A percentile compares a stretch with the other conserved stretches of the same genome.
These are phyloP conservation scores for Monilinia aucupariae DNA, from an alignment of 2,329 filamentous ascomycete species.

Conservation along the genomic window DNA sequence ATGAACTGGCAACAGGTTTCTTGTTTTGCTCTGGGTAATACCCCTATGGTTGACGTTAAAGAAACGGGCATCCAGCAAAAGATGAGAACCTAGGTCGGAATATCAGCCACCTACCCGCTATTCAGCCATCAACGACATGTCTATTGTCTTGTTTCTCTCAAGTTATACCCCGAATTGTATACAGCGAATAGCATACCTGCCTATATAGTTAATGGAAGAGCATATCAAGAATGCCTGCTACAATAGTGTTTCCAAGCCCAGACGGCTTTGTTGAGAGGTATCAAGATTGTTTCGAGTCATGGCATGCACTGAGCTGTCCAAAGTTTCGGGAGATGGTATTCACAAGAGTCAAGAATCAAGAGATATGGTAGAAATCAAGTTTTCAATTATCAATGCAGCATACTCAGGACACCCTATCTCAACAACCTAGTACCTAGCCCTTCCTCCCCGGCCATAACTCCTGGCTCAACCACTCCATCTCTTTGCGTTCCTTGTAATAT, in stretches of 20 bases:
- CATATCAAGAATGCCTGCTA: background rate
- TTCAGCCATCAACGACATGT: background rate
- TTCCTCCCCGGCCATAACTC: too few relatives aligned
- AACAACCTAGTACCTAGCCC: too few relatives aligned
- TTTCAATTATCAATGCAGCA: too few relatives aligned
- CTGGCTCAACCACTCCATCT: background rate
- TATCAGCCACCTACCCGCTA: background rate
- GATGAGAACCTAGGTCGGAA: background rate
- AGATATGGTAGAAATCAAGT: too few relatives aligned
- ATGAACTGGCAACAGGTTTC: background rate
- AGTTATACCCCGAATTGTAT: background rate
- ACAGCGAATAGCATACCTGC: background rate
- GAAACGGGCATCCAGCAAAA: background rate
- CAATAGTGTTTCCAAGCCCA: background rate
- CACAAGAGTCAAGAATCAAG: background rate
- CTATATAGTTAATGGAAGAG: background rate
- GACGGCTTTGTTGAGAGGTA: background rate
- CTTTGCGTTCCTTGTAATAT: background rate
- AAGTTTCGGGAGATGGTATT: background rate
- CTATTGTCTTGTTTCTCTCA: background rate
- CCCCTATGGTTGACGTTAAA: slow-evolving; percentile 5
- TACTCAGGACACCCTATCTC: too few relatives aligned
- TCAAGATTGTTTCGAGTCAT: background rate
- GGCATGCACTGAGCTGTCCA: background rate
- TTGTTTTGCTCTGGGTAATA: slow-evolving; percentile 6